These are phyloP conservation scores for Arthrobotrys megalospora DNA, from an alignment of 2,329 filamentous ascomycete genomes.

Conservation along the genomic window DNA sequence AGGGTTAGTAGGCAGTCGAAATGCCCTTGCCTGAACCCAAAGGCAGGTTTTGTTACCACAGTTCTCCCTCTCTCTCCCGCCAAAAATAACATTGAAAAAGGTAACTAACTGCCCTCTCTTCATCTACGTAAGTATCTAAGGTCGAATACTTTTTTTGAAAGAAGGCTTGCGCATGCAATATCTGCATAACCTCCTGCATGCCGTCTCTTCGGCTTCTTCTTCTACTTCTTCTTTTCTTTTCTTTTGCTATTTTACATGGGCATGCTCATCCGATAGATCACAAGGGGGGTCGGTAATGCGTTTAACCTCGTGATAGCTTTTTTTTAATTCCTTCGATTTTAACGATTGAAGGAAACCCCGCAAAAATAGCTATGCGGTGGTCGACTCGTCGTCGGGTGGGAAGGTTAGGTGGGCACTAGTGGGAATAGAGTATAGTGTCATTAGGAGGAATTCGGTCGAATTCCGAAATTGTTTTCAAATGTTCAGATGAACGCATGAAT, in stretches of 20 bases:
- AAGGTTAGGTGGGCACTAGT: slow-evolving; percentile 7
- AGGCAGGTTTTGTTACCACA: too few relatives aligned
- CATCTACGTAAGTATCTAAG: not conserved
- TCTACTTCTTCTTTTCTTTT: slow-evolving; percentile 11
- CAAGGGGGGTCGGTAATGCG: slow-evolving; percentile 52
- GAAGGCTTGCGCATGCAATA: slow-evolving; percentile 23
- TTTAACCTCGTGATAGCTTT: slow-evolving; percentile 58
- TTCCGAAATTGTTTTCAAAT: slow-evolving; percentile 42
- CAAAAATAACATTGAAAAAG: slow-evolving; percentile 17
- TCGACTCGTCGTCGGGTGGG: not conserved
- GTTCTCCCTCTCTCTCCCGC: not conserved
- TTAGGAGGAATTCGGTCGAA: slow-evolving; percentile 60
- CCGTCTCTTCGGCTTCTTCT: not conserved
- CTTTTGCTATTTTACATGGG: slow-evolving; percentile 16
- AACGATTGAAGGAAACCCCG: slow-evolving; percentile 36
- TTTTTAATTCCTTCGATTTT: slow-evolving; percentile 33
- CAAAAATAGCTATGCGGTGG: slow-evolving; percentile 11
- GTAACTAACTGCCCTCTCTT: not conserved
- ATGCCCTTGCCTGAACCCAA: not conserved
- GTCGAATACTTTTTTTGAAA: not conserved
- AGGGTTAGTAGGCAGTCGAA: slow-evolving; percentile 14
- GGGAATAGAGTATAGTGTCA: slow-evolving; percentile 6
- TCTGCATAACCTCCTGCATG: slow-evolving; percentile 16
- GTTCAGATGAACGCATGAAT: slow-evolving; percentile 45
- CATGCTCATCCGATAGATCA: slow-evolving; percentile 58